Evolutionary conservation across 1,139 yeast species (phyloP), one percentile per base, ranked within the genome.

Genomic region (Yamadazyma diddensiae): DNA sequence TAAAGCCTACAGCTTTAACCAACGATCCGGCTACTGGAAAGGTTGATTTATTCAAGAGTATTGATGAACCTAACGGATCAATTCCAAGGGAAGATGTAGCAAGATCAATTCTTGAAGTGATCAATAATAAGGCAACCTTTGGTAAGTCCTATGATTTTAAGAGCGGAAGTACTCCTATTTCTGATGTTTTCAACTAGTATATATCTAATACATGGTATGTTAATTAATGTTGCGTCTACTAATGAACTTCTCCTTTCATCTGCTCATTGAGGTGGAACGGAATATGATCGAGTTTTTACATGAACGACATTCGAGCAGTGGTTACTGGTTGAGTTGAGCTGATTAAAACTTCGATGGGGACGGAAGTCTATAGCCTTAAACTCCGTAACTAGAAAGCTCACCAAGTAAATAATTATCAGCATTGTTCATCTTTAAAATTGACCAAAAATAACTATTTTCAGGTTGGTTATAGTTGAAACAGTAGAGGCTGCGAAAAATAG

Each of bases 1-100:
- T 77, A 37, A 71, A 64, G 38, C 82, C 82, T 2, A 72, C 76
- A 0, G 2, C 26, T 2, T 57, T 76, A 42, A 47, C 57, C 10
- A 72, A 72, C 35, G 65, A 55, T 0, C 49, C 41, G 3, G 62
- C 62, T 1, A 59, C 68, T 3, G 79, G 77, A 1, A 61, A 57
- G 28, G 50, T 70, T 17, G 31, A 32, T 9, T 24, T 56, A n/a
- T 24, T 56, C 13, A 29, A 39, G 8, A 30, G 36, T 10, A 31
- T 30, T 2, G 36, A 39, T 6, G 47, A 46, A 7, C 48, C 41
- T 4, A 15, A 15, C 7, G 58, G 57, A 3, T 18, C 36, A 6
- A 41, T 62, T 21, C 38, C 53, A 15, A 50, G 68, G 37, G 57
- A 45, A 9, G 66, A 62, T 34, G 67, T 61, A 6, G 66, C 67